Conservation (phyloP, 75 land plant species). For the Pinus albicaulis region DNA sequence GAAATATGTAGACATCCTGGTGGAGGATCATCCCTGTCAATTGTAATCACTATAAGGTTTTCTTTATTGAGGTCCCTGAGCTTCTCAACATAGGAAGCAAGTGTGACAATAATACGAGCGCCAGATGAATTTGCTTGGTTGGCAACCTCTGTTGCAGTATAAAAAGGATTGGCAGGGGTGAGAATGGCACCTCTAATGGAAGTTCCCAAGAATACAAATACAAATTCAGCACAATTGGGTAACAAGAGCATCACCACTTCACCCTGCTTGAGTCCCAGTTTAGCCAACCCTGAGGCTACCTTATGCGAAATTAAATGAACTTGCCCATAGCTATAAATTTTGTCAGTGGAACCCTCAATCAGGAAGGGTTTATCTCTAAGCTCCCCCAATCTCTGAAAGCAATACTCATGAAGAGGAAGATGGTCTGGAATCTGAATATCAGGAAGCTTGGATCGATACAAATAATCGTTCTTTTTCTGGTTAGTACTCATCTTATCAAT, state of each 20-base stretch:
- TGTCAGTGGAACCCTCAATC: constrained; percentile 5
- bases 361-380: background rate
- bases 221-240: constrained; percentile 16
- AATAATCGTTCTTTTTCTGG: background rate
- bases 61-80: background rate
- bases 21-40: background rate
- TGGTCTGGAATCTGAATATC: constrained; percentile 4
- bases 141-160: constrained; percentile 10
- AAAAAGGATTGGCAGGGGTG: constrained; percentile 14
- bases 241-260: constrained; percentile 14
- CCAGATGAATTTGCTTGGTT: background rate
- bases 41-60: background rate
- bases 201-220: constrained; percentile 11
- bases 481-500: too few species aligned
- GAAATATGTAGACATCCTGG: constrained; percentile 7
- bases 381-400: constrained; percentile 7
- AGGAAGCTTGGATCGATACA: constrained; percentile 12
- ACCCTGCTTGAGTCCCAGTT: constrained; percentile 4
- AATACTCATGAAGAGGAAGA: constrained; percentile 10
- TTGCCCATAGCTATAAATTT: background rate
- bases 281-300: constrained; percentile 10
- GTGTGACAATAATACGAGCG: constrained; percentile 7
- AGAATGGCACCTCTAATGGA: constrained; percentile 7
- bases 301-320: background rate
- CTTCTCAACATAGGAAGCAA: constrained; percentile 11